Evolutionary conservation across 2,329 filamentous ascomycete genomes (phyloP), one percentile per base, ranked within the genome.

Genomic region (Coleophoma eucalyptorum): DNA sequence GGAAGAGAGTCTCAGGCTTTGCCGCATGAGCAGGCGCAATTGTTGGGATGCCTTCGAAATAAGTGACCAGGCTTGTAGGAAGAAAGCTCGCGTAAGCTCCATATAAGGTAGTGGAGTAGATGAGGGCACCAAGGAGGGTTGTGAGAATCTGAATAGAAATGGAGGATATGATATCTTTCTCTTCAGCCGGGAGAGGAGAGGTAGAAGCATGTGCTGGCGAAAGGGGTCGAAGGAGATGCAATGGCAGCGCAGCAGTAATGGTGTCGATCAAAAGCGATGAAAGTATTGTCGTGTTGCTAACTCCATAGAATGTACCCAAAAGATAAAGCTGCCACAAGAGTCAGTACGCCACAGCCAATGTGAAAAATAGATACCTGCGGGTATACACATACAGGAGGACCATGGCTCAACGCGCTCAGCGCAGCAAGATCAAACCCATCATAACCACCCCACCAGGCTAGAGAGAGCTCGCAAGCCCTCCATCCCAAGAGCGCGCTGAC

Each of bases 51-150:
- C 77, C 78, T n/a, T 79, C 72, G 63, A 96, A 96, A 72, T 93
- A 80, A 31, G 83, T 72, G 47, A 91, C 80, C n/a, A 97, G 76
- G 62, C 82, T 82, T 20, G 73, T 69, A 6, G 90, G 89, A 15
- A 96, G 78, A 70, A 84, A 85, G 15, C 84, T 84, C 51, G 78
- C 77, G 67, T 88, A 84, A 49, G 86, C 83, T 47, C 80, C 69
- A 62, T 87, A 89, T 31, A 96, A 71, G 1, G 82, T 75, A n/a
- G 91, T 76, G 50, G 80, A 81, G 72, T 94, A 95, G 55, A 96
- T 84, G 47, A 80, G 77, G 7, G 86, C 79, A 3, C 88, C 83
- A 38, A 94, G 79, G 13, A 87, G 65, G 2, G 81, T 80, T 15
- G 86, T 90, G 59, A 85, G 82, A 18, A 81, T 59, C 50, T 81